phyloP scores from a whole-genome alignment of 148 eudicot genomes.

The Rhododendron williamsianum region DNA sequence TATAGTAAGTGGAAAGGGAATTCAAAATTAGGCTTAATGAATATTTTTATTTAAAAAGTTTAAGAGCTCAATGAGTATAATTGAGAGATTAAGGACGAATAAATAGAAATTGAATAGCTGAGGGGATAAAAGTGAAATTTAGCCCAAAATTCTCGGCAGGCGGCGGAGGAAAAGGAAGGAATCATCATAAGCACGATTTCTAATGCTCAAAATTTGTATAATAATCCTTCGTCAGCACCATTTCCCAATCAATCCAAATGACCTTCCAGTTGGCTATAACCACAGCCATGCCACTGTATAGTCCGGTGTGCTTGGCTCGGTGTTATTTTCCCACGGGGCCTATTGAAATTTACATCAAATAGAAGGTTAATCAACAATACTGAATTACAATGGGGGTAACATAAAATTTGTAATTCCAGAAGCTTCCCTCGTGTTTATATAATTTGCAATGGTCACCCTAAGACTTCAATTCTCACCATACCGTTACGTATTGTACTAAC shows the following conservation, averaged over 20 bases:
- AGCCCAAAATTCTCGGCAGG: conserved; percentile 3
- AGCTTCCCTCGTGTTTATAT: background rate
- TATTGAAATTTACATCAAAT: background rate
- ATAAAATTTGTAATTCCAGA: background rate
- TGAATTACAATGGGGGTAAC: background rate
- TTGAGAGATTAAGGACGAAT: background rate
- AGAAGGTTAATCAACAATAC: background rate
- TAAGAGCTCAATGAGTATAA: background rate
- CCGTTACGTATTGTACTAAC: too few relatives aligned
- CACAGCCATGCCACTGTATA: background rate
- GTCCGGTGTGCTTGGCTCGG: background rate
- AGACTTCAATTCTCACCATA: background rate
- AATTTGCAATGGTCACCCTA: background rate
- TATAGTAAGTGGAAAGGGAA: background rate
- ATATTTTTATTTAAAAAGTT: too few relatives aligned
- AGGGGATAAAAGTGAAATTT: background rate
- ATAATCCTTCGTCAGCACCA: background rate
- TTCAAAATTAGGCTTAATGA: background rate
- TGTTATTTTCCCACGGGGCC: background rate
- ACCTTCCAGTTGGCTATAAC: background rate
- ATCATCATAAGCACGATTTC: background rate
- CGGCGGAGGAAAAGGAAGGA: conserved; percentile 2
- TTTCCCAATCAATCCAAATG: background rate
- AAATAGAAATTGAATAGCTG: background rate
- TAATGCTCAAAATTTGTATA: background rate